phyloP scores from a whole-genome alignment of 1,284 basidiomycete genomes.

The Puccinia triticina region DNA sequence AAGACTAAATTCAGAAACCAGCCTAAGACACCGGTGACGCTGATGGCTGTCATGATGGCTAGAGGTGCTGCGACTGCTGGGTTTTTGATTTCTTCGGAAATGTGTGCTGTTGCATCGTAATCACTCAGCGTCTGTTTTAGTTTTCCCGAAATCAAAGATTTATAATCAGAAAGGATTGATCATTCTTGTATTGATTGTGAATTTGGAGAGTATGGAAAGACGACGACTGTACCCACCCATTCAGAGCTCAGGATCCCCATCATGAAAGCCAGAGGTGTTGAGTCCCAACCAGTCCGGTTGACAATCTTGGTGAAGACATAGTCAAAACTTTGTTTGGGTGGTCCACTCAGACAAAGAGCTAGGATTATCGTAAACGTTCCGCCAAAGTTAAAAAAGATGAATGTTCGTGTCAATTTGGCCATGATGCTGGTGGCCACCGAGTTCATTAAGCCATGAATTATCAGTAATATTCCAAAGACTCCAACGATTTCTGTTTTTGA shows the following conservation, averaged over 20 bases:
- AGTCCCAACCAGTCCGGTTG: slow-evolving; percentile 70
- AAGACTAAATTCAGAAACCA: slow-evolving; percentile 78
- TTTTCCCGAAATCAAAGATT: not conserved
- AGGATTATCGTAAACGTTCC: slow-evolving; percentile 70
- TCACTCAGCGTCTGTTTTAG: slow-evolving; percentile 56
- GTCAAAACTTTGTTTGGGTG: slow-evolving; percentile 72
- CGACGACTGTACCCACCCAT: slow-evolving; percentile 66
- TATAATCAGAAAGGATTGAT: not conserved
- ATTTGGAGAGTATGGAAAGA: not conserved
- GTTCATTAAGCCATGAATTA: slow-evolving; percentile 77
- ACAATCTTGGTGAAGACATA: slow-evolving; percentile 70
- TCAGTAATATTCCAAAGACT: slow-evolving; percentile 71
- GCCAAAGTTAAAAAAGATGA: slow-evolving; percentile 85
- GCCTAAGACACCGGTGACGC: slow-evolving; percentile 73
- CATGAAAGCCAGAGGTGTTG: slow-evolving; percentile 78
- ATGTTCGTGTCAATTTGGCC: slow-evolving; percentile 74
- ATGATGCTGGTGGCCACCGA: slow-evolving; percentile 79
- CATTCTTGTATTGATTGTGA: not conserved
- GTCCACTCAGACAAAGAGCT: slow-evolving; percentile 76
- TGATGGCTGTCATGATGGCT: slow-evolving; percentile 83
- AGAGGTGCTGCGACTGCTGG: slow-evolving; percentile 76
- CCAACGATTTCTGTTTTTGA: slow-evolving; percentile 72
- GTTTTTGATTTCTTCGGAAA: slow-evolving; percentile 84
- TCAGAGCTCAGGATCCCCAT: slow-evolving; percentile 86
- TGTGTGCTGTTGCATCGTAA: slow-evolving; percentile 71